Percentiles rank a stretch among this genome's conserved stretches.
Evolutionary conservation across 2,329 filamentous ascomycete species (phyloP).

Genomic region (Grosmannia serpens): DNA sequence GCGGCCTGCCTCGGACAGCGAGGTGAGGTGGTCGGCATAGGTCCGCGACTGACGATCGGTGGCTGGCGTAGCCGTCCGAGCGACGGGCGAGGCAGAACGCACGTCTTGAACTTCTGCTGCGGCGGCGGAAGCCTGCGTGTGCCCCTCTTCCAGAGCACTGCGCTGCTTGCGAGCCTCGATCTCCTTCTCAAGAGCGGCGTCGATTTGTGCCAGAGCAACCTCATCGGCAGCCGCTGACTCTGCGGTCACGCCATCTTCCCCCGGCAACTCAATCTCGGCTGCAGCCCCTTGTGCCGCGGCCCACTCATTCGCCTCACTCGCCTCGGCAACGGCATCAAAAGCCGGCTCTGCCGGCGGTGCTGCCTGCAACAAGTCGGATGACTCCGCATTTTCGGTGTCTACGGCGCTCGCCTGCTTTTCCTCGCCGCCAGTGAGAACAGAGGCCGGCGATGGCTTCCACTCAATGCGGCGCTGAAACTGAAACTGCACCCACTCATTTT

Average conservation of each 20-base stretch:
- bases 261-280: neutral
- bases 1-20: slow-evolving; percentile 58
- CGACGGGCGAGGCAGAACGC: slow-evolving; percentile 25
- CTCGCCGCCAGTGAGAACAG: slow-evolving; percentile 37
- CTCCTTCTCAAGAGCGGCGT: slow-evolving; percentile 74
- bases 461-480: slow-evolving; percentile 82
- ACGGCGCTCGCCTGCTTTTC: slow-evolving; percentile 24
- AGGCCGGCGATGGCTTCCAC: slow-evolving; percentile 59
- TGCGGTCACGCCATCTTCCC: neutral
- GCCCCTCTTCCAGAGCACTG: slow-evolving; percentile 32
- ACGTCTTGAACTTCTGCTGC: slow-evolving; percentile 24
- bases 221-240: slow-evolving; percentile 22
- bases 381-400: slow-evolving; percentile 14
- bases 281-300: neutral
- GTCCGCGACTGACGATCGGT: slow-evolving; percentile 52
- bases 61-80: slow-evolving; percentile 48
- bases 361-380: slow-evolving; percentile 26
- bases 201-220: slow-evolving; percentile 65
- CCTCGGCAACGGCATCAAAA: neutral
- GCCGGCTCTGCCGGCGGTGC: neutral
- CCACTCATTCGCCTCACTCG: neutral
- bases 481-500: slow-evolving; percentile 83
- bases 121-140: slow-evolving; percentile 16
- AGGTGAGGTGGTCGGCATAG: slow-evolving; percentile 69
- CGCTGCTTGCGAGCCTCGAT: slow-evolving; percentile 44